phyloP scores from a whole-genome alignment of 2,329 filamentous ascomycete genomes.

The Aspergillus ustus region DNA sequence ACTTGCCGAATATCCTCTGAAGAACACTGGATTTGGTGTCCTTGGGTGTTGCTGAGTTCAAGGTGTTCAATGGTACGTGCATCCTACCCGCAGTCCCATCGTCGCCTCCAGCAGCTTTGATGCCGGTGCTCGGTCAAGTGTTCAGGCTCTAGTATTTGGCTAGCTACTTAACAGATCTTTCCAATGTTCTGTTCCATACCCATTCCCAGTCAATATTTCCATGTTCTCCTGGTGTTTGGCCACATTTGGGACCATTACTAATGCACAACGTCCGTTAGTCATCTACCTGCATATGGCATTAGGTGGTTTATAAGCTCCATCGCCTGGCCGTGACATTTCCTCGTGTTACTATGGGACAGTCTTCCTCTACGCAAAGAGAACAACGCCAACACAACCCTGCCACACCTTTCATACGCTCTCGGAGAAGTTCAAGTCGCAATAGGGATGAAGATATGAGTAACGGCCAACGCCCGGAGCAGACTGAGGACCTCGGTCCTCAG shows the following conservation, averaged over 20 bases:
- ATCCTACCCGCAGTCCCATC: not conserved
- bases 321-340: conserved; percentile 23
- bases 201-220: not conserved
- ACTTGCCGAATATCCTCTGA: not conserved
- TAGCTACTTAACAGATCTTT: conserved; percentile 7
- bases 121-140: conserved; percentile 5
- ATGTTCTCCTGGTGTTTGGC: not conserved
- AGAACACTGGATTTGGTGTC: not conserved
- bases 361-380: conserved; percentile 47
- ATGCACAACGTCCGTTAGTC: conserved; percentile 27
- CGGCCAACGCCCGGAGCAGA: conserved; percentile 33
- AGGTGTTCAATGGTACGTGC: conserved; percentile 26
- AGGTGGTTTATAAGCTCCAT: conserved; percentile 31
- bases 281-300: conserved; percentile 37
- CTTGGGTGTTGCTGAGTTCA: conserved; percentile 7
- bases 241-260: conserved; percentile 24
- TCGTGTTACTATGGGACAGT: conserved; percentile 49
- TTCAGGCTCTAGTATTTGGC: conserved; percentile 15
- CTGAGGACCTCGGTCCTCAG: conserved; percentile 27
- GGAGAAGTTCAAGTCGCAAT: conserved; percentile 28
- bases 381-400: conserved; percentile 33
- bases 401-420: conserved; percentile 27
- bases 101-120: not conserved
- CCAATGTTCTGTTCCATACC: conserved; percentile 1
- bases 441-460: conserved; percentile 44